phyloP scores from a whole-genome alignment of 257 asterid species.

The Solanum dulcamara region DNA sequence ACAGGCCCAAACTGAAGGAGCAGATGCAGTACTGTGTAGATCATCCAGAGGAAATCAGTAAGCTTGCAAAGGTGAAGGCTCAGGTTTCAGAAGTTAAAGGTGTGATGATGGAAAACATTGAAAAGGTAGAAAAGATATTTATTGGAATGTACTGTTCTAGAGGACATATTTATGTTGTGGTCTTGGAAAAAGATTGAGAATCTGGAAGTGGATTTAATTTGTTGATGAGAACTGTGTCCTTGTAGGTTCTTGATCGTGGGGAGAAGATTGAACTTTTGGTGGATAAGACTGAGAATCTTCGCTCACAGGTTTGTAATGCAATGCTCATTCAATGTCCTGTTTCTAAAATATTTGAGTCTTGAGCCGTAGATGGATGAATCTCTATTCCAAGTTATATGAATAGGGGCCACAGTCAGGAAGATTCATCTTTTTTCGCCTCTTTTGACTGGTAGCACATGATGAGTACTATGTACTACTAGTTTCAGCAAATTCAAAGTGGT shows the following conservation, averaged over 20 bases:
- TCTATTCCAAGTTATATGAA: neutral
- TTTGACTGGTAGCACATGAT: neutral
- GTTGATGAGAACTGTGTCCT: neutral
- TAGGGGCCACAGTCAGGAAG: neutral
- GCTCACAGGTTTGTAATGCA: constrained; percentile 52
- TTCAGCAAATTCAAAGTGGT: neutral
- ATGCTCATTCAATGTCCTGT: neutral
- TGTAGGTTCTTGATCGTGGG: constrained; percentile 93
- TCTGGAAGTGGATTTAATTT: constrained; percentile 19
- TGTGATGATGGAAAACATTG: constrained; percentile 98
- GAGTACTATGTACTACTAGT: neutral
- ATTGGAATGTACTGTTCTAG: neutral
- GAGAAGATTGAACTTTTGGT: constrained; percentile 88
- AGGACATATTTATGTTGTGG: neutral
- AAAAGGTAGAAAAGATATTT: constrained; percentile 42
- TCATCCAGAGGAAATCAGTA: constrained; percentile 90
- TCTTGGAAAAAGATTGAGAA: constrained; percentile 70
- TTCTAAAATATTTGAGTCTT: neutral
- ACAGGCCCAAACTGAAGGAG: constrained; percentile 87
- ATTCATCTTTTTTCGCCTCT: neutral
- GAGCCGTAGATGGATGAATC: neutral
- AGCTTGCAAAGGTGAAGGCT: constrained; percentile 84
- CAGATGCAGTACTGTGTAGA: constrained; percentile 95
- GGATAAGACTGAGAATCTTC: constrained; percentile 88
- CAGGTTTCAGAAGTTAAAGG: constrained; percentile 97